Percentiles rank a stretch among this genome's conserved stretches.
Conservation (phyloP, 2,329 filamentous ascomycete species). For the Didymosphaeria variabile region DNA sequence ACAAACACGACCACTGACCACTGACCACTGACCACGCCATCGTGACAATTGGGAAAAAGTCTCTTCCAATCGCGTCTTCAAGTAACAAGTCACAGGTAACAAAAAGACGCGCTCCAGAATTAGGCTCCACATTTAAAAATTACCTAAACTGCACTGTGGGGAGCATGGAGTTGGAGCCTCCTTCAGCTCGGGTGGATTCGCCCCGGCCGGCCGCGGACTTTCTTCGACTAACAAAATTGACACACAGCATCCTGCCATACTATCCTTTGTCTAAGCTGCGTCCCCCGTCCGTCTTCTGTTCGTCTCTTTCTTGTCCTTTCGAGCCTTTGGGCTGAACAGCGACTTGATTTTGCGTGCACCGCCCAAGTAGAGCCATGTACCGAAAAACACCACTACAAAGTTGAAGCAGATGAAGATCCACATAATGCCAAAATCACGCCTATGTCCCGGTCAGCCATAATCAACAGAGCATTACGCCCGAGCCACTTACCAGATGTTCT, state of each 20-base stretch:
- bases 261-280: conserved; percentile 19
- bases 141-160: conserved; percentile 2
- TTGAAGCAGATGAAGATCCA: conserved; percentile 71
- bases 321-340: conserved; percentile 42
- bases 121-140: neutral
- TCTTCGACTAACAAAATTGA: conserved; percentile 1
- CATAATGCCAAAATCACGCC: conserved; percentile 73
- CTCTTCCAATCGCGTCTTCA: conserved; percentile 1
- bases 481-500: conserved; percentile 58
- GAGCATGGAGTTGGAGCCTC: neutral
- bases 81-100: too few species aligned
- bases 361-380: conserved; percentile 65
- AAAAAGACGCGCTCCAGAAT: neutral
- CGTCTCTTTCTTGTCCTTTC: conserved; percentile 45
- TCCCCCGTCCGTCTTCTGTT: conserved; percentile 37
- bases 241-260: neutral
- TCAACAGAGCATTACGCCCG: neutral
- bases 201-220: conserved; percentile 13
- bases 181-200: conserved; percentile 11
- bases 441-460: neutral
- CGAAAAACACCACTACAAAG: conserved; percentile 62
- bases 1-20: neutral
- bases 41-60: neutral
- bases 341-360: conserved; percentile 49
- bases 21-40: neutral